A percentile compares a stretch with the other conserved stretches of the same genome.
These are phyloP conservation scores for Agarophyton chilense DNA, from an alignment of 23 red algal genomes.

Conservation along the genomic window DNA sequence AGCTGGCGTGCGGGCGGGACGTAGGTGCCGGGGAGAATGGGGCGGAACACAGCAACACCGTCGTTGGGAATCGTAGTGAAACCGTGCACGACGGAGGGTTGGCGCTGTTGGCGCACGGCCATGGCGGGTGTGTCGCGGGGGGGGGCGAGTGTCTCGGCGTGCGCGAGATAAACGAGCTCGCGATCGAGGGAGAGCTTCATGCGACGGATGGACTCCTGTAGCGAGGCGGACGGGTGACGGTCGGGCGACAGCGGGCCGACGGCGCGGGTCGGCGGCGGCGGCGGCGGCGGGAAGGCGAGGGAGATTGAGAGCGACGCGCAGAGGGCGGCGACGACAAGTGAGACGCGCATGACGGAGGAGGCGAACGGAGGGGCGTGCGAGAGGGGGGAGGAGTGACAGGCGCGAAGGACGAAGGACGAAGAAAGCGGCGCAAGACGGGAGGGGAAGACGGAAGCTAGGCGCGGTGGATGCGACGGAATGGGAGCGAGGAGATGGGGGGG, in stretches of 20 bases:
- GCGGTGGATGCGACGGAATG: too few species aligned
- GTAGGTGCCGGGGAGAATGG: constrained; percentile 35
- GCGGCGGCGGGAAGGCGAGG: neutral
- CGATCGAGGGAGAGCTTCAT: constrained; percentile 54
- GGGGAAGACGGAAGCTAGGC: neutral
- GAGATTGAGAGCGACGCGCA: neutral
- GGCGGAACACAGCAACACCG: constrained; percentile 26
- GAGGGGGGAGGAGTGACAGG: neutral
- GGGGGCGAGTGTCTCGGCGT: neutral
- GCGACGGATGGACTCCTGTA: constrained; percentile 36
- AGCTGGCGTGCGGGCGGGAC: constrained; percentile 26
- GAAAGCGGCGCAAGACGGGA: neutral
- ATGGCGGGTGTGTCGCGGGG: neutral
- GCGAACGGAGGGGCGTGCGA: neutral
- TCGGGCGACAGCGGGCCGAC: constrained; percentile 43
- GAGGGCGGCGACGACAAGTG: neutral
- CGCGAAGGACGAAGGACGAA: neutral
- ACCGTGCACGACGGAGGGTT: constrained; percentile 17
- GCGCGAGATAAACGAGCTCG: constrained; percentile 47
- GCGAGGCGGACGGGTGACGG: constrained; percentile 16
- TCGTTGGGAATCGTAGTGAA: constrained; percentile 47
- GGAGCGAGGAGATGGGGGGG: too few species aligned
- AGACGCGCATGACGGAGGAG: neutral
- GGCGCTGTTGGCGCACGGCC: neutral
- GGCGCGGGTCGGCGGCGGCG: neutral